Evolutionary conservation across 805 yeast species (phyloP), one percentile per base, ranked within the genome.

Genomic region (Kodamaea restingae): DNA sequence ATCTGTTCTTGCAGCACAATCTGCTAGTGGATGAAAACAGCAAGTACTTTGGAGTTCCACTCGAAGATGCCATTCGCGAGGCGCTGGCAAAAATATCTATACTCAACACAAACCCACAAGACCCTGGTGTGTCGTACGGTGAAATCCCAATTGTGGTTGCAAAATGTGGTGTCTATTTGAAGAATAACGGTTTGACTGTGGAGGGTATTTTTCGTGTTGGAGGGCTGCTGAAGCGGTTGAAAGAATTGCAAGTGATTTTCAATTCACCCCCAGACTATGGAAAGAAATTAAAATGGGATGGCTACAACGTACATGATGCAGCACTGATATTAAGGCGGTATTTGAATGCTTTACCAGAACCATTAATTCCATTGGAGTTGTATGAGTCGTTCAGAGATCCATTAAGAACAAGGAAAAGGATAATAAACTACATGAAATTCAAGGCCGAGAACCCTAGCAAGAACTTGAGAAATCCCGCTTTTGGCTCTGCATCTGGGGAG

Each of bases 291-390:
- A 77, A 76, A 48, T 93, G 98, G 98, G 88, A 86, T 35, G 91
- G 95, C 0, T 93, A 79, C 63, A 87, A 88, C 1, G 97, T 91
- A 9, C 98, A 93, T 63, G 99, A 93, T 61, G 97, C 96, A 1
- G 95, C 98, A 2, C 85, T 93, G 14, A 70, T 93, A 15, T 74
- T 93, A 42, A 75, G 98, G 56, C 71, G 98, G 41, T 93, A 77
- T 58, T 70, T 93, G 45, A 88, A 88, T 54, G 81, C 88, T 32
- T 72, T 93, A 40, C 95, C 96, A 1, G 98, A 93, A 54, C 98
- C 98, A 0, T 71, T 93, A 40, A 80, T 93, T 15, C 96, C 98
- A 1, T 66, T 87, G 25, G 73, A 73, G 3, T 63, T 78, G 44
- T 93, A 91, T 58, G 87, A 84, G 48, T 68, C 69, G 18, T 93